Conservation (phyloP, 306 rosid species). For the Glycine tomentella region DNA sequence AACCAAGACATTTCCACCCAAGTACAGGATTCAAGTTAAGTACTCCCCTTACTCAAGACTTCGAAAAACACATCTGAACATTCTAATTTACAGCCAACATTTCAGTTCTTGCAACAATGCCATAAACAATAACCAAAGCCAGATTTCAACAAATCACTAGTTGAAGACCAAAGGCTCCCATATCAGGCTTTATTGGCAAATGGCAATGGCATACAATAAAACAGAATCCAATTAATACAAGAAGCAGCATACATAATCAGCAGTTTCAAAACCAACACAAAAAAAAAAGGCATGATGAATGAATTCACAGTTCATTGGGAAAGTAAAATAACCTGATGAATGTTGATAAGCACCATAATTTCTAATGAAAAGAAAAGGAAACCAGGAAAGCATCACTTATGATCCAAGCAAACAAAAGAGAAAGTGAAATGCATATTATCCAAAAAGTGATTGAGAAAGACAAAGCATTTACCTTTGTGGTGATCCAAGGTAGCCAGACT, state of each 20-base stretch:
- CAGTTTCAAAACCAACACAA: constrained; percentile 42
- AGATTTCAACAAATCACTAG: constrained; percentile 24
- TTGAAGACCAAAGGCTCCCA: constrained; percentile 22
- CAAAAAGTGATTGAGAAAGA: constrained; percentile 50
- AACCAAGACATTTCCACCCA: constrained; percentile 63
- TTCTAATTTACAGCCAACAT: constrained; percentile 24
- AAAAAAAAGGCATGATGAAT: constrained; percentile 38
- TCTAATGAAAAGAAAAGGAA: constrained; percentile 51
- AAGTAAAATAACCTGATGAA: constrained; percentile 44
- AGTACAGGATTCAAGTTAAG: constrained; percentile 49
- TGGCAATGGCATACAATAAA: constrained; percentile 13
- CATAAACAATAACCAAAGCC: constrained; percentile 18
- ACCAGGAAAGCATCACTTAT: constrained; percentile 78
- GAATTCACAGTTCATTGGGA: constrained; percentile 49
- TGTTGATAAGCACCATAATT: constrained; percentile 44
- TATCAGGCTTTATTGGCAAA: constrained; percentile 37
- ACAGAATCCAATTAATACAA: constrained; percentile 24
- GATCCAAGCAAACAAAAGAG: constrained; percentile 76
- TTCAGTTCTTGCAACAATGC: constrained; percentile 33
- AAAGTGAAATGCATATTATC: constrained; percentile 55
- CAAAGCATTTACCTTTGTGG: constrained; percentile 75
- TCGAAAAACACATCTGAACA: constrained; percentile 15
- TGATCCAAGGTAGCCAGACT: constrained; percentile 69
- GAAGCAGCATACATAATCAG: constrained; percentile 22
- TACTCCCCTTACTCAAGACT: constrained; percentile 42